Evolutionary conservation across 148 eudicot species (phyloP).

Genomic region (Vaccinium corymbosum): DNA sequence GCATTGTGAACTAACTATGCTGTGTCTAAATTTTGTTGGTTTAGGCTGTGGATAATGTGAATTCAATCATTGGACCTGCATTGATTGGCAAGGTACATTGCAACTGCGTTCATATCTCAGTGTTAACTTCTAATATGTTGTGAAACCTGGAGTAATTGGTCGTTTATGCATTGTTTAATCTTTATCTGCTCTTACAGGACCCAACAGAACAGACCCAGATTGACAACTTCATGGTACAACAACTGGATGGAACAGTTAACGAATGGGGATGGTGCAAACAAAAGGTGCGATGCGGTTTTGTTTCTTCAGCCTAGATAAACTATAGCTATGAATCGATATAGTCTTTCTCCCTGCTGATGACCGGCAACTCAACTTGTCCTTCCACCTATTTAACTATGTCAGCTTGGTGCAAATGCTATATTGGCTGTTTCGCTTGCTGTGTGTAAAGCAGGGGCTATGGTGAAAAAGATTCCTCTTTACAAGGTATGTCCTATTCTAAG

Average conservation of each 20-base stretch:
- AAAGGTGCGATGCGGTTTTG: slow-evolving; percentile 44
- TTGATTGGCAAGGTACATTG: slow-evolving; percentile 77
- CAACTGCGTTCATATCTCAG: background rate
- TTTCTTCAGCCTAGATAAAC: background rate
- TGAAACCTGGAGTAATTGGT: background rate
- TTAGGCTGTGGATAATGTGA: slow-evolving; percentile 60
- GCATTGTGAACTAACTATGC: background rate
- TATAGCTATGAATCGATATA: background rate
- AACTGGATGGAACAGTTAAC: slow-evolving; percentile 85
- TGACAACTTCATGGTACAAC: slow-evolving; percentile 94
- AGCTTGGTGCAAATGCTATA: slow-evolving; percentile 98
- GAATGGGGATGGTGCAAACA: slow-evolving; percentile 99
- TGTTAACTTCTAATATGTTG: background rate
- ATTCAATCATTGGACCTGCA: slow-evolving; percentile 80
- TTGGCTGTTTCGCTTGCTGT: slow-evolving; percentile 95
- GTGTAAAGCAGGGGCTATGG: slow-evolving; percentile 94
- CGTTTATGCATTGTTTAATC: background rate
- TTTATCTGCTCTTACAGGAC: slow-evolving; percentile 40
- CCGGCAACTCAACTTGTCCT: background rate
- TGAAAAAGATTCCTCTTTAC: slow-evolving; percentile 74
- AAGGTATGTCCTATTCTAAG: slow-evolving; percentile 39
- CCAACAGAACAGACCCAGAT: slow-evolving; percentile 71
- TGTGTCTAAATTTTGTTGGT: slow-evolving; percentile 9
- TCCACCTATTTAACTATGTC: slow-evolving; percentile 12
- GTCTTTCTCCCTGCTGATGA: background rate